phyloP scores from a whole-genome alignment of 2,329 filamentous ascomycete genomes.

The Colletotrichum spinosum region DNA sequence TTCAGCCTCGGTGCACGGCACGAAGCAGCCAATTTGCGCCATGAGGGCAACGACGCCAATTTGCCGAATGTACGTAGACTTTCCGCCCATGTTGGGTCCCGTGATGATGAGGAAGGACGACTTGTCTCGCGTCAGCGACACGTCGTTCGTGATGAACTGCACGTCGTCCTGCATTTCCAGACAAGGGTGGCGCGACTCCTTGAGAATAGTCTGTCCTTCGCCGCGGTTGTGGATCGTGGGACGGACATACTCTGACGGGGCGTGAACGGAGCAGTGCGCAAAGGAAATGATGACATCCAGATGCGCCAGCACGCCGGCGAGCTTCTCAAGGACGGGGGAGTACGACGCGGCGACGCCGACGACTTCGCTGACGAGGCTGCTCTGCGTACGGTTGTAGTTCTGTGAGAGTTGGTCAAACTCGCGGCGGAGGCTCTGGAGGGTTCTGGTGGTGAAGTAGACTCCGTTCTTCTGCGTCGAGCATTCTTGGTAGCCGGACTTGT shows the following conservation, averaged over 20 bases:
- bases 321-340: slow-evolving; percentile 88
- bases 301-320: slow-evolving; percentile 90
- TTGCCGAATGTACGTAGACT: slow-evolving; percentile 97
- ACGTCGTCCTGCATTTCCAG: slow-evolving; percentile 99
- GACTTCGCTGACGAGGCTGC: slow-evolving; percentile 90
- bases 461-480: slow-evolving; percentile 99
- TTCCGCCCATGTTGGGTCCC: slow-evolving; percentile 98
- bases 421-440: slow-evolving; percentile 81
- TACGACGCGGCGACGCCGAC: slow-evolving; percentile 95
- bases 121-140: slow-evolving; percentile 79
- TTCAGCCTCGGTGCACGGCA: slow-evolving; percentile 90
- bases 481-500: slow-evolving; percentile 90
- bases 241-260: slow-evolving; percentile 89
- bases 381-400: slow-evolving; percentile 95
- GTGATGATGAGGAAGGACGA: slow-evolving; percentile 97
- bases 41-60: slow-evolving; percentile 97
- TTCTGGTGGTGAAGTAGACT: slow-evolving; percentile 94
- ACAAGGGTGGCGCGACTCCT: slow-evolving; percentile 94
- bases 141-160: slow-evolving; percentile 98
- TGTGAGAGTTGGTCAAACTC: slow-evolving; percentile 95
- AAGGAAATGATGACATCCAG: slow-evolving; percentile 96
- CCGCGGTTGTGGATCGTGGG: slow-evolving; percentile 92
- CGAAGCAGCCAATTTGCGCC: slow-evolving; percentile 97
- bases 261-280: slow-evolving; percentile 92
- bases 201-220: slow-evolving; percentile 88